Evolutionary conservation across 2,329 filamentous ascomycete species (phyloP).

Genomic region (Fusarium setosum): DNA sequence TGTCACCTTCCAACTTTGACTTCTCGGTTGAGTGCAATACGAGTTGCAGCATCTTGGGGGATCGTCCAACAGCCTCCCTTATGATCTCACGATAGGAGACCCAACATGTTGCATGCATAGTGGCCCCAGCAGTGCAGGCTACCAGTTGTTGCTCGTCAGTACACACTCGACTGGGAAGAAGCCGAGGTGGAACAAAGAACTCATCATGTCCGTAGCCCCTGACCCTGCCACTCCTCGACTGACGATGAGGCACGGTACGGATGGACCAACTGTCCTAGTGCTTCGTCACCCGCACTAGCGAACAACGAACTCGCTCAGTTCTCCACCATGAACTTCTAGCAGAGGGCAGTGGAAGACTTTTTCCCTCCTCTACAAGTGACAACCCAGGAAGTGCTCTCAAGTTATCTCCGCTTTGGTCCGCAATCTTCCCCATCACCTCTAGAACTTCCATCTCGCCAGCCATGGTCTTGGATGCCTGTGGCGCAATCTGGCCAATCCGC

Average conservation of each 20-base stretch:
- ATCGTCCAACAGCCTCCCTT: slow-evolving; percentile 24
- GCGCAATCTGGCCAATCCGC: slow-evolving; percentile 14
- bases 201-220: slow-evolving; percentile 11
- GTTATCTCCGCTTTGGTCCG: background rate
- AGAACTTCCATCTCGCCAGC: background rate
- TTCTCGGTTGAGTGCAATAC: slow-evolving; percentile 24
- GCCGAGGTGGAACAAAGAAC: slow-evolving; percentile 15
- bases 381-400: background rate
- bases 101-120: slow-evolving; percentile 41
- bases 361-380: background rate
- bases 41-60: slow-evolving; percentile 29
- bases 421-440: background rate
- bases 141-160: background rate
- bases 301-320: slow-evolving; percentile 15
- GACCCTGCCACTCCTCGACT: slow-evolving; percentile 13
- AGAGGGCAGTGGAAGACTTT: background rate
- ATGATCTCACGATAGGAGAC: slow-evolving; percentile 12
- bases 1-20: slow-evolving; percentile 33
- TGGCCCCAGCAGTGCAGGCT: slow-evolving; percentile 22
- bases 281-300: background rate
- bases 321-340: slow-evolving; percentile 2
- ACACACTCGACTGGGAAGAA: slow-evolving; percentile 27
- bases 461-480: slow-evolving; percentile 3
- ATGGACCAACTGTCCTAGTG: slow-evolving; percentile 13
- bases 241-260: slow-evolving; percentile 18